Conservation (phyloP, 495 filamentous ascomycete genomes). For the Venustampulla echinocandica region DNA sequence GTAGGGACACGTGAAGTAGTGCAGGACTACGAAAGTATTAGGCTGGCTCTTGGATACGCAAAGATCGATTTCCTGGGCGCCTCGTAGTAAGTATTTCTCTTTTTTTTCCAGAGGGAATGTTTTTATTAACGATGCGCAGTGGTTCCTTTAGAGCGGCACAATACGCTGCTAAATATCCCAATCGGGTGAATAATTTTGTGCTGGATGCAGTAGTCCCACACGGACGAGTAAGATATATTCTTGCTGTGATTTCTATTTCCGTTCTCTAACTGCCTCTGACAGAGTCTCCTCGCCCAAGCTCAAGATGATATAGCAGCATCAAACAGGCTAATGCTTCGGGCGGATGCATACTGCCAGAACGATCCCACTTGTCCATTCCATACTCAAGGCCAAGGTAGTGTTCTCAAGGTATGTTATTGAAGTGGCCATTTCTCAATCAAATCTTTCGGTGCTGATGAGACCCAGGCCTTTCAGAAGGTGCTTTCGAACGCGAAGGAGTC, state of each 20-base stretch:
- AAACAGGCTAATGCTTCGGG: background rate
- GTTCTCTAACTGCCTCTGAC: background rate
- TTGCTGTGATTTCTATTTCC: background rate
- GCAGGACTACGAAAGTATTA: background rate
- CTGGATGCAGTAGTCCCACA: background rate
- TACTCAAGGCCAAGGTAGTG: background rate
- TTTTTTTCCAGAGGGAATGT: background rate
- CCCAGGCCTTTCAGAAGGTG: background rate
- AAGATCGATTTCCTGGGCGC: conserved; percentile 2
- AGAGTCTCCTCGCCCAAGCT: background rate
- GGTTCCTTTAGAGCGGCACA: background rate
- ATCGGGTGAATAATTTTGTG: background rate
- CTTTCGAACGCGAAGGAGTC: background rate
- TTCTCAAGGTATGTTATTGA: background rate
- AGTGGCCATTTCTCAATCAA: background rate
- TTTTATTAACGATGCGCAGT: background rate
- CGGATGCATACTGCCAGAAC: background rate
- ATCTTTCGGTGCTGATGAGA: background rate
- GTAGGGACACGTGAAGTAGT: conserved; percentile 1
- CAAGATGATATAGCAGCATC: background rate
- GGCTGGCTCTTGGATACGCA: background rate
- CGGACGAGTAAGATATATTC: background rate
- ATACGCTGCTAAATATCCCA: conserved; percentile 1
- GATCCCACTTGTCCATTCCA: background rate
- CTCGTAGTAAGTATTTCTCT: background rate